Percentiles rank a stretch among this genome's conserved stretches.
phyloP scores from a whole-genome alignment of 2,329 filamentous ascomycete species.

The Dactylellina sp. region DNA sequence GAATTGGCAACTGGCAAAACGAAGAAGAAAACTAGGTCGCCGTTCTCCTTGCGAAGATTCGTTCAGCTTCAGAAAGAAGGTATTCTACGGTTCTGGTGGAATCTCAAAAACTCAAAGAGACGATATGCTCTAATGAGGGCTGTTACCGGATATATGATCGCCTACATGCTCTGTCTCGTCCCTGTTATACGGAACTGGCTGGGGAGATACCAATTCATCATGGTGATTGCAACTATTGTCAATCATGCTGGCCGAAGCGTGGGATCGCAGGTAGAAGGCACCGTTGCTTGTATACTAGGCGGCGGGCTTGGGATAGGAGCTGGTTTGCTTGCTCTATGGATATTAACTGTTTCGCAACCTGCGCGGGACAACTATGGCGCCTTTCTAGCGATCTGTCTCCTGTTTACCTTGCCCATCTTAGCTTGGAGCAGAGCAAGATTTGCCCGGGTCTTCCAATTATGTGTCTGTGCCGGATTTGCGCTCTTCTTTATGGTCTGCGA shows the following conservation, averaged over 20 bases:
- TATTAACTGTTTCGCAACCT: slow-evolving; percentile 63
- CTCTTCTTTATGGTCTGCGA: slow-evolving; percentile 67
- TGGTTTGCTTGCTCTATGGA: slow-evolving; percentile 68
- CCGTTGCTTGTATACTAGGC: slow-evolving; percentile 69
- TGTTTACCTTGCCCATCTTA: slow-evolving; percentile 68
- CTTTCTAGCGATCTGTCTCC: slow-evolving; percentile 70
- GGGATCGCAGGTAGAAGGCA: slow-evolving; percentile 71
- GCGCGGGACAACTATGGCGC: slow-evolving; percentile 71
- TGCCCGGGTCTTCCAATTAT: slow-evolving; percentile 70
- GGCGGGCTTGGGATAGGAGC: slow-evolving; percentile 70
- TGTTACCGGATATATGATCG: slow-evolving; percentile 68
- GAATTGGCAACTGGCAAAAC: slow-evolving; percentile 44
- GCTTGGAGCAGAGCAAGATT: slow-evolving; percentile 70
- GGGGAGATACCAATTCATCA: slow-evolving; percentile 70
- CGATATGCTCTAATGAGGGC: slow-evolving; percentile 41
- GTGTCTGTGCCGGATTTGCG: slow-evolving; percentile 70
- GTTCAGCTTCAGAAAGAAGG: slow-evolving; percentile 45
- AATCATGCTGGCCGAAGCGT: slow-evolving; percentile 71
- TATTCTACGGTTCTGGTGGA: slow-evolving; percentile 36
- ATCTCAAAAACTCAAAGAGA: slow-evolving; percentile 27
- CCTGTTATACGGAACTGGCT: slow-evolving; percentile 67
- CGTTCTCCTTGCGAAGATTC: slow-evolving; percentile 43
- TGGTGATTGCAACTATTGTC: slow-evolving; percentile 70
- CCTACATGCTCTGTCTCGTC: slow-evolving; percentile 70
- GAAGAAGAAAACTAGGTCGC: slow-evolving; percentile 47